phyloP scores from a whole-genome alignment of 2,329 filamentous ascomycete species.

The Nemania sp. region DNA sequence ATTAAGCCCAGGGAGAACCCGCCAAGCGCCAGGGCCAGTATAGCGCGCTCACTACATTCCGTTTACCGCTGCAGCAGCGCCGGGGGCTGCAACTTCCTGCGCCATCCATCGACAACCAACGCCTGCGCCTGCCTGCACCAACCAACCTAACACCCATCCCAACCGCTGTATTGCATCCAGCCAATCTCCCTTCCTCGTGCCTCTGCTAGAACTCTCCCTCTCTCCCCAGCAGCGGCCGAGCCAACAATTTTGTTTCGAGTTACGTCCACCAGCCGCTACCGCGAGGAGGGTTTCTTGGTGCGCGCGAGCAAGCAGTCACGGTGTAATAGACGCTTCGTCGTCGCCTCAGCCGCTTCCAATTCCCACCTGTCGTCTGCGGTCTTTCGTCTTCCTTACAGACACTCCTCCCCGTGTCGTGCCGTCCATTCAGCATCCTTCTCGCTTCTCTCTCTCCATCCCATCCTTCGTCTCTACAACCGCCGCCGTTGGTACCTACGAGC shows the following conservation, averaged over 20 bases:
- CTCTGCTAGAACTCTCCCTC: constrained; percentile 27
- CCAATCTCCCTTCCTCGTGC: constrained; percentile 28
- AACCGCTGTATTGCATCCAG: constrained; percentile 19
- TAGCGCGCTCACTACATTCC: constrained; percentile 13
- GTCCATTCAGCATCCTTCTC: background rate
- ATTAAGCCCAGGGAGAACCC: constrained; percentile 12
- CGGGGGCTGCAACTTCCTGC: constrained; percentile 4
- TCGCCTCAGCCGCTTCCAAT: no score
- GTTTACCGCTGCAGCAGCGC: constrained; percentile 23
- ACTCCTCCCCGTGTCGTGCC: constrained; percentile 14
- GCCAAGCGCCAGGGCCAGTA: constrained; percentile 20
- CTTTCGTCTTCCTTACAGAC: constrained; percentile 19
- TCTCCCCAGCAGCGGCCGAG: constrained; percentile 17
- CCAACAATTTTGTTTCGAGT: constrained; percentile 15
- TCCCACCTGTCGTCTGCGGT: constrained; percentile 11
- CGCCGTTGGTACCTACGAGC: constrained; percentile 29
- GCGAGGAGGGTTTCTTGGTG: constrained; percentile 5
- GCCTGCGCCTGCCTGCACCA: constrained; percentile 28
- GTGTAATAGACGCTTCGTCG: background rate
- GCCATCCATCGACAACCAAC: constrained; percentile 15
- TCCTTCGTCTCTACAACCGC: constrained; percentile 31
- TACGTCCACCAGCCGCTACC: constrained; percentile 9
- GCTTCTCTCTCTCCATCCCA: constrained; percentile 12
- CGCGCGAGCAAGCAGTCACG: background rate
- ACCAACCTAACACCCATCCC: constrained; percentile 11